Conservation (phyloP, 2,329 filamentous ascomycete genomes). For the Fusarium tricinctum region DNA sequence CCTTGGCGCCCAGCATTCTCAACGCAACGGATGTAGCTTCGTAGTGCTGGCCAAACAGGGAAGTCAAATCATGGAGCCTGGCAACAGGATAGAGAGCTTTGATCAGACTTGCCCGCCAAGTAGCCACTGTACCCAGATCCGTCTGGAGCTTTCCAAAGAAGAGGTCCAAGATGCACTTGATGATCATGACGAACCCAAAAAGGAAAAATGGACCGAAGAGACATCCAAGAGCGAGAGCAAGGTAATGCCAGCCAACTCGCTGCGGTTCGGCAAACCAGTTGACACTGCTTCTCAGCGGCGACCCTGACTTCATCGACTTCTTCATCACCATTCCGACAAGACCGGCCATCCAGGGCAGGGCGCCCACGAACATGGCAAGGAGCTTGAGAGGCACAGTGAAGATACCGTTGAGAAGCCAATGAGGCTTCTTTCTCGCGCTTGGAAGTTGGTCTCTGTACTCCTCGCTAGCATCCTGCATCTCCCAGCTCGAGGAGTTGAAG, state of each 20-base stretch:
- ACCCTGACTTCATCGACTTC: background rate
- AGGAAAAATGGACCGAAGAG: conserved; percentile 14
- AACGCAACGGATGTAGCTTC: conserved; percentile 4
- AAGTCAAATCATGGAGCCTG: background rate
- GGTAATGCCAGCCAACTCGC: conserved; percentile 12
- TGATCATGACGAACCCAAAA: conserved; percentile 6
- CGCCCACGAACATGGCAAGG: background rate
- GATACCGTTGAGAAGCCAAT: background rate
- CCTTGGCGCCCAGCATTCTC: conserved; percentile 7
- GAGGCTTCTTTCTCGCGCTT: background rate
- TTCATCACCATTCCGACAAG: conserved; percentile 15
- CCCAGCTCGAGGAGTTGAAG: conserved; percentile 23
- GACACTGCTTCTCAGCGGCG: conserved; percentile 12
- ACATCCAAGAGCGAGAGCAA: conserved; percentile 1
- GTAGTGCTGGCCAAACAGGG: conserved; percentile 14
- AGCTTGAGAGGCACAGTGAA: conserved; percentile 2
- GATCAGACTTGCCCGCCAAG: conserved; percentile 1
- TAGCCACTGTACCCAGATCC: background rate
- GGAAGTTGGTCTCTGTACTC: conserved; percentile 18
- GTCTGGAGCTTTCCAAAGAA: conserved; percentile 3
- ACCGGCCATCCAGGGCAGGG: conserved; percentile 15
- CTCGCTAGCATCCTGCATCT: conserved; percentile 14
- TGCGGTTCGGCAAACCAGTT: conserved; percentile 15
- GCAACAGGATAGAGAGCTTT: background rate
- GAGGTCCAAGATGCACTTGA: background rate